Base-by-base conservation (phyloP, 2,329 filamentous ascomycete genomes). In the Talaromyces albobiverticillius region DNA sequence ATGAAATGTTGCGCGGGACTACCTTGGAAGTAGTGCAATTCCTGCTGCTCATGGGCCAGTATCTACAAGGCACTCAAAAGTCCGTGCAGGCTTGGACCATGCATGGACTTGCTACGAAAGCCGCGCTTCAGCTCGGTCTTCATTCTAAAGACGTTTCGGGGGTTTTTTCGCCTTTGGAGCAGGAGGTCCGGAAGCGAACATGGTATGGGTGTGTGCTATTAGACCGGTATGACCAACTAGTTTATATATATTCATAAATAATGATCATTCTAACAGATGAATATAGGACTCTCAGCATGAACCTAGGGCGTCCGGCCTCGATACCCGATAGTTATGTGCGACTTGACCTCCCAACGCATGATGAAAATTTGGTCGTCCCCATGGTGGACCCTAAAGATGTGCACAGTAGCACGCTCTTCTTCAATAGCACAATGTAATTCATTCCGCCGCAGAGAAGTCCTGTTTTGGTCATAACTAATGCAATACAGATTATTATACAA, bases 61-160 rank as follows among this genome's bases (percentile, higher is more conserved):
- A 82, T 54, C 67, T 82, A 0, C 79, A 83, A 59, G 79, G 79
- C 1, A 81, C 79, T 0, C 76, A 80, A 38, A 74, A 74, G 16
- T 80, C 79, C 0, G 68, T 80, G 1, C 74, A 81, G 52, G 76
- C 80, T 2, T 83, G 80, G 79, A 78, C 72, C 0, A 70, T 78
- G 0, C 81, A 82, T 57, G 80, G 81, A 0, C 66, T 82, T 0
- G 75, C 79, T 0, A 74, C 82, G 3, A 78, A 75, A 56, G 74
- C 76, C 0, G 79, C 80, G 0, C 66, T 79, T n/a, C 75, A 79
- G 23, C 65, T 83, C 1, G 80, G 80, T 0, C 63, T 83, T 0
- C 80, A 83, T 55, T 79, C 75, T 0, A 63, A 63, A 5, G 61
- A 74, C 16, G 68, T 71, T 0, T 65, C 68, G 0, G 61, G 60